Evolutionary conservation across 108 stramenopile genomes (phyloP).

Genomic region (Pseudonitzschia multistriata): DNA sequence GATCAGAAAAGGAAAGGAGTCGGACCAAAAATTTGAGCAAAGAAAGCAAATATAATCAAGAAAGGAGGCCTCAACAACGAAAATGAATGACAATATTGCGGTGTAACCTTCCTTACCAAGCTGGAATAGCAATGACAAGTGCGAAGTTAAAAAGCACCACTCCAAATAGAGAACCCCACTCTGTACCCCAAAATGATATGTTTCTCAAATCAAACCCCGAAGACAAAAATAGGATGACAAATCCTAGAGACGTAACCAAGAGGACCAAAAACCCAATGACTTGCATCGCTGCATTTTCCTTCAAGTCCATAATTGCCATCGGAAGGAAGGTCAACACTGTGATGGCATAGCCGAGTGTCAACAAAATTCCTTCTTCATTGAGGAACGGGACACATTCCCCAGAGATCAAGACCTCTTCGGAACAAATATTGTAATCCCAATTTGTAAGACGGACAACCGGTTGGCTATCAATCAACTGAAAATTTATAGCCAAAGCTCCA

Average conservation of each 20-base stretch:
- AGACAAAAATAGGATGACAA: constrained; percentile 30
- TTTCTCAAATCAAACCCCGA: constrained; percentile 36
- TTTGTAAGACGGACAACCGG: constrained; percentile 21
- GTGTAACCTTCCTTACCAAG: constrained; percentile 35
- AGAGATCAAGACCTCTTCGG: constrained; percentile 21
- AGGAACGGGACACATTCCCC: constrained; percentile 57
- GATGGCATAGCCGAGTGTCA: constrained; percentile 55
- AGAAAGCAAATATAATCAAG: too few species aligned
- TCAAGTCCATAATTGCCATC: constrained; percentile 58
- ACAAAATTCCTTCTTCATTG: constrained; percentile 22
- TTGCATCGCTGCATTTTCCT: constrained; percentile 58
- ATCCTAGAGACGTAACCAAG: constrained; percentile 34
- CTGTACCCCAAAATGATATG: constrained; percentile 46
- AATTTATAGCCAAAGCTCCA: constrained; percentile 25
- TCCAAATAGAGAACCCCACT: constrained; percentile 54
- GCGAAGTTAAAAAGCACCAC: constrained; percentile 76
- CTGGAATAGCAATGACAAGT: constrained; percentile 66
- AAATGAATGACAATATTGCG: neutral
- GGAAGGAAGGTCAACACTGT: constrained; percentile 48
- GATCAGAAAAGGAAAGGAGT: neutral
- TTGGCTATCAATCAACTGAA: constrained; percentile 21
- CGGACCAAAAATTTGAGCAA: neutral
- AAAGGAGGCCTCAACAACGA: neutral
- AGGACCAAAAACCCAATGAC: constrained; percentile 52
- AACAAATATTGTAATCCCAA: constrained; percentile 38